Conservation (phyloP, 169 alveolate genomes). For the Amoebophrya sp. region DNA sequence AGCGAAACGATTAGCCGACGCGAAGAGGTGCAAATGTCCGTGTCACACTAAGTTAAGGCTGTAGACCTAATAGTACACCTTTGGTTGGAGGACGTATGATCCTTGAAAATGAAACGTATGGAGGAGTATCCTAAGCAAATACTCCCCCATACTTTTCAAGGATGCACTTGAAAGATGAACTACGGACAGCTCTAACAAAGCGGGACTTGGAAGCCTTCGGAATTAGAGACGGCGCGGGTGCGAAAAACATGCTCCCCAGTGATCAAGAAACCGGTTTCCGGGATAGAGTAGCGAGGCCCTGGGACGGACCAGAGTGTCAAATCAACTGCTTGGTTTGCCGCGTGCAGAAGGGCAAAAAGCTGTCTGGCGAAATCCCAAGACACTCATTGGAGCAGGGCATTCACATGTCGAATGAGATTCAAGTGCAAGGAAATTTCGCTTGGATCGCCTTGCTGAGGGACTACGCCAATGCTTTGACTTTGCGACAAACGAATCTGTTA, state of each 20-base stretch:
- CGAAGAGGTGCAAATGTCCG: too few species aligned
- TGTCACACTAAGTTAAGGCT: too few species aligned
- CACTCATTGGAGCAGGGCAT: neutral
- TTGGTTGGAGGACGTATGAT: too few species aligned
- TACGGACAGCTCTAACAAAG: too few species aligned
- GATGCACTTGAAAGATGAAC: too few species aligned
- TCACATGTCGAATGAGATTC: neutral
- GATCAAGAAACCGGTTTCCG: neutral
- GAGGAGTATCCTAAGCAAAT: too few species aligned
- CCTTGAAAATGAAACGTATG: too few species aligned
- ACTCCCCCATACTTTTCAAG: too few species aligned
- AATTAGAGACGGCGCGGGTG: too few species aligned
- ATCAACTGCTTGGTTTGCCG: neutral
- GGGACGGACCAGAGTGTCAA: neutral
- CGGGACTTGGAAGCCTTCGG: too few species aligned
- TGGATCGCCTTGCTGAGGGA: neutral
- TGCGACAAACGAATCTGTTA: neutral
- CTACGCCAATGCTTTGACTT: neutral
- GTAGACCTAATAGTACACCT: too few species aligned
- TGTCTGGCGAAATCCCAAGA: neutral
- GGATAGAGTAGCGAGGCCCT: neutral
- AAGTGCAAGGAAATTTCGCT: neutral
- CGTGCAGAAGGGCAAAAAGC: neutral
- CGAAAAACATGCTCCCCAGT: neutral
- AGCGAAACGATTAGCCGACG: too few species aligned